Evolutionary conservation across 2,329 filamentous ascomycete species (phyloP).

Genomic region (Pseudofabraea citricarpa): DNA sequence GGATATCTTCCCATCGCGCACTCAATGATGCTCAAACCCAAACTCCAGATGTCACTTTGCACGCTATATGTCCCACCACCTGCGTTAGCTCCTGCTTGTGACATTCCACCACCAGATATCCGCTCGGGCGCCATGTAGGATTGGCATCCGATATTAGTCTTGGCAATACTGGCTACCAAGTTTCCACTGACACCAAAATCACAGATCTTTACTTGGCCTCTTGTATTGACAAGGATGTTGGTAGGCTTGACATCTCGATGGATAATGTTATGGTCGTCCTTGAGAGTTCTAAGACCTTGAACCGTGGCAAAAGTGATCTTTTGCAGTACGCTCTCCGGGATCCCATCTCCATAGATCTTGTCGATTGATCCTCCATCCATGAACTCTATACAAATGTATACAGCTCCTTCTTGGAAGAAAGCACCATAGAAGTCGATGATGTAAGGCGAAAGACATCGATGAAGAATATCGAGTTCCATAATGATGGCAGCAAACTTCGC

Average conservation of each 20-base stretch:
- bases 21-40: conserved; percentile 92
- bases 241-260: conserved; percentile 98
- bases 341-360: conserved; percentile 86
- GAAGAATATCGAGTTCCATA: conserved; percentile 94
- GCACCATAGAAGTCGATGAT: conserved; percentile 99
- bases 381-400: conserved; percentile 99
- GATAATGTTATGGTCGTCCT: conserved; percentile 98
- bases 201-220: conserved; percentile 93
- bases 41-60: conserved; percentile 95
- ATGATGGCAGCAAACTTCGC: conserved; percentile 95
- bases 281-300: conserved; percentile 86
- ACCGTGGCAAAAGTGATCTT: conserved; percentile 90
- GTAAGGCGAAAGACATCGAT: conserved; percentile 90
- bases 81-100: conserved; percentile 61
- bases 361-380: conserved; percentile 99
- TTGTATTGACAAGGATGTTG: conserved; percentile 91
- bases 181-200: conserved; percentile 98
- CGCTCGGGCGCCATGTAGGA: conserved; percentile 98
- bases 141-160: conserved; percentile 98
- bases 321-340: conserved; percentile 80
- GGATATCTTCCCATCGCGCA: conserved; percentile 93
- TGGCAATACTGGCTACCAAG: conserved; percentile 92
- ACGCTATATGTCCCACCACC: conserved; percentile 89
- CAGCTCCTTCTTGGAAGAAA: conserved; percentile 97
- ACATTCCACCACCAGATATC: conserved; percentile 81